Base-by-base conservation (phyloP, 805 yeast species). In the Teunomyces barrocoloradensis region DNA sequence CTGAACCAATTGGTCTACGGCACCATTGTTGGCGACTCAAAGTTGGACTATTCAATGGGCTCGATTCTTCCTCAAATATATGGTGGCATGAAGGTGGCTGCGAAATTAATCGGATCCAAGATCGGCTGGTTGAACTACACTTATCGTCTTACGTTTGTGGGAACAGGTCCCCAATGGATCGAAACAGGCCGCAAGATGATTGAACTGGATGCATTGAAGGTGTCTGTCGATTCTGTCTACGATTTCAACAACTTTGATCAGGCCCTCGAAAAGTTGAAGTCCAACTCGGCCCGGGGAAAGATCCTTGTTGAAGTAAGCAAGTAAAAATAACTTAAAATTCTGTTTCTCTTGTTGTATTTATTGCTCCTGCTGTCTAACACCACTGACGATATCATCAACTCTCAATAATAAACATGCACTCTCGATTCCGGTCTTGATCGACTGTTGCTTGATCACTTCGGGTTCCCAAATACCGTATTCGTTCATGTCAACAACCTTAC, bases 401-500 rank as follows among this genome's bases (percentile, higher is more conserved):
- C 99, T 85, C 64, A 94, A 77, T 61, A 94, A 75, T 74, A 94
- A 76, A 66, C 97, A 87, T 12, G 99, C 97, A 75, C 95, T 86
- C 73, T 94, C 99, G 54, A 94, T 87, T 30, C 96, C 96, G n/a
- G 99, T 94, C 76, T 94, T 94, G 56, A 92, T 85, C 54, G 95
- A 85, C 74, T 94, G 99, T 65, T 88, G 95, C 73, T 94, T 94
- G 69, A 94, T 89, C 43, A 89, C 97, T 73, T 92, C 97, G 15
- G 99, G 99, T 74, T 94, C 99, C 99, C 99, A 94, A 54, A 94
- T 86, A 25, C 99, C 99, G 68, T 90, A 92, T 25, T 82, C 85
- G 54, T 86, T 81, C 99, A 94, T 94, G 65, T 94, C 97, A 23
- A 88, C 97, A 49, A 94, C 80, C 70, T 87, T 89, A 55, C 99